Conservation (phyloP, 1,284 basidiomycete species). For the Spongispora temasekensis region DNA sequence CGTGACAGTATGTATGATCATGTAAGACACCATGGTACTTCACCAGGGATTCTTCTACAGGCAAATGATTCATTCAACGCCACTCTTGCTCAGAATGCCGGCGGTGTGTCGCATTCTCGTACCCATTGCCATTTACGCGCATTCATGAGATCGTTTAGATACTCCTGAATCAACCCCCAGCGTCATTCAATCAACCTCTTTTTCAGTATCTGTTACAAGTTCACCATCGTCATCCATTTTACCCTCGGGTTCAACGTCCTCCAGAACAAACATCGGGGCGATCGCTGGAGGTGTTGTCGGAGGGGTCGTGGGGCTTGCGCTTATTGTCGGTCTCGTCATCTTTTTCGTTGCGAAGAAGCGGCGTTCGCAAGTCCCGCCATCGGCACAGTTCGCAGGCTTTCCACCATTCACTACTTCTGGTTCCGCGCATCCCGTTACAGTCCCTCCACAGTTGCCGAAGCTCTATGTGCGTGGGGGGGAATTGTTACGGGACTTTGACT, state of each 20-base stretch:
- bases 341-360: slow-evolving; percentile 34
- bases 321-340: slow-evolving; percentile 28
- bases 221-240: neutral
- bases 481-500: neutral
- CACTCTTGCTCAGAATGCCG: slow-evolving; percentile 21
- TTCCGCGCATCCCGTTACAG: neutral
- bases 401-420: slow-evolving; percentile 1
- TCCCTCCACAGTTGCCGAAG: slow-evolving; percentile 7
- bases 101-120: slow-evolving; percentile 22
- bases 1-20: slow-evolving; percentile 25
- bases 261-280: slow-evolving; percentile 18
- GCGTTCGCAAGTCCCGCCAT: slow-evolving; percentile 17
- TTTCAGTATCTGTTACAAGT: neutral
- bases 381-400: slow-evolving; percentile 11
- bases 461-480: slow-evolving; percentile 31
- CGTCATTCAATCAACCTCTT: slow-evolving; percentile 3
- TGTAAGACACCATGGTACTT: neutral
- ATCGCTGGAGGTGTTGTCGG: slow-evolving; percentile 43
- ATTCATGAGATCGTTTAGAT: slow-evolving; percentile 19
- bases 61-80: slow-evolving; percentile 18
- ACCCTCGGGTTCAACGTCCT: neutral
- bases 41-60: slow-evolving; percentile 18
- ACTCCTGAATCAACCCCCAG: slow-evolving; percentile 32
- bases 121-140: neutral
- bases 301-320: slow-evolving; percentile 34